Evolutionary conservation across 805 yeast species (phyloP).

Genomic region (Hyphopichia homilentoma): DNA sequence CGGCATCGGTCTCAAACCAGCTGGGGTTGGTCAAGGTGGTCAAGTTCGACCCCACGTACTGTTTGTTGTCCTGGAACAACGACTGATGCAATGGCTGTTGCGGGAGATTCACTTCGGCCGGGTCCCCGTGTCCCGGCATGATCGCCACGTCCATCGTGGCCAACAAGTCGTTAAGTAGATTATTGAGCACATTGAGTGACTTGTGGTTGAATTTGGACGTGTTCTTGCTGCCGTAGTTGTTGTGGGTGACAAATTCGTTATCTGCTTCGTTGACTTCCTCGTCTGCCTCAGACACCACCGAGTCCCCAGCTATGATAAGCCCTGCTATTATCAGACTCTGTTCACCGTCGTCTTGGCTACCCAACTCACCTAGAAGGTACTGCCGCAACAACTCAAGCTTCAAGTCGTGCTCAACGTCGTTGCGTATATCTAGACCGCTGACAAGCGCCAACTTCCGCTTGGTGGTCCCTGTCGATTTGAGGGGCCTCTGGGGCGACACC

Average conservation of each 20-base stretch:
- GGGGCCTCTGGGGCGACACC: conserved; percentile 51
- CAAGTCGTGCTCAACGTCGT: conserved; percentile 39
- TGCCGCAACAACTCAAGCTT: conserved; percentile 60
- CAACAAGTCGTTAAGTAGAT: conserved; percentile 52
- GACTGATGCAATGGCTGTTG: conserved; percentile 88
- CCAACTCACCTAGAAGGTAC: conserved; percentile 69
- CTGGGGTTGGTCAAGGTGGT: conserved; percentile 56
- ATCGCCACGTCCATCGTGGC: conserved; percentile 64
- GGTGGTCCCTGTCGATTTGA: conserved; percentile 11
- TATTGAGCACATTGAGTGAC: conserved; percentile 55
- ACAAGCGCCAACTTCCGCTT: conserved; percentile 59
- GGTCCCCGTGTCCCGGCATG: conserved; percentile 85
- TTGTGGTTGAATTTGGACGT: conserved; percentile 48
- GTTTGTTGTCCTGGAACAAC: conserved; percentile 49
- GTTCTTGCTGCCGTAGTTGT: conserved; percentile 50
- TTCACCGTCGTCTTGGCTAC: conserved; percentile 22
- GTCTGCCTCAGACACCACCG: conserved; percentile 38
- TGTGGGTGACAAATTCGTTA: conserved; percentile 28
- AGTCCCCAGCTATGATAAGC: conserved; percentile 72
- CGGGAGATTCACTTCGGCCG: conserved; percentile 80
- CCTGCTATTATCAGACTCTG: conserved; percentile 36
- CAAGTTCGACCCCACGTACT: conserved; percentile 36
- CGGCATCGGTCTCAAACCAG: conserved; percentile 55
- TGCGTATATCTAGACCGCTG: conserved; percentile 68
- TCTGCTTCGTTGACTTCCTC: conserved; percentile 19